Evolutionary conservation across 805 yeast species (phyloP).

Genomic region (Candida manassasensis): DNA sequence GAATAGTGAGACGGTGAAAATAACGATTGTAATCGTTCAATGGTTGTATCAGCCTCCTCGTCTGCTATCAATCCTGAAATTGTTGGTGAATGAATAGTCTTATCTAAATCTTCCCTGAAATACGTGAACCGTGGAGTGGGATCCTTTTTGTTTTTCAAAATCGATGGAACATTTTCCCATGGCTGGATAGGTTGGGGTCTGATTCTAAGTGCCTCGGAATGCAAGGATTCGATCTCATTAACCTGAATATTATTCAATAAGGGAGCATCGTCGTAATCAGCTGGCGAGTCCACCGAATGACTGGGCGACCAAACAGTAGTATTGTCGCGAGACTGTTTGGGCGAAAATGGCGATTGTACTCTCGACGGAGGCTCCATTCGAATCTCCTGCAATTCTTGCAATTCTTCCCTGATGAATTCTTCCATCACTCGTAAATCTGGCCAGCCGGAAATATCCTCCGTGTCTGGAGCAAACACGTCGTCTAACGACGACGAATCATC

Average conservation of each 20-base stretch:
- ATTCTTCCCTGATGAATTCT: conserved; percentile 73
- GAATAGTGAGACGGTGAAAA: conserved; percentile 23
- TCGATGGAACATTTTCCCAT: conserved; percentile 44
- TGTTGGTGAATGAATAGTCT: conserved; percentile 87
- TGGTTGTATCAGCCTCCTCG: conserved; percentile 6
- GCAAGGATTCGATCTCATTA: conserved; percentile 28
- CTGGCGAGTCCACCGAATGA: conserved; percentile 1
- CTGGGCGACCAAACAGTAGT: background rate
- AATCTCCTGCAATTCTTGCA: conserved; percentile 20
- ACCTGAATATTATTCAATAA: conserved; percentile 25
- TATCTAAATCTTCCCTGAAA: conserved; percentile 81
- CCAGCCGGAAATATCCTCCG: conserved; percentile 48
- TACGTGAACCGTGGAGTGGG: conserved; percentile 66
- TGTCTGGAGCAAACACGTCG: conserved; percentile 83
- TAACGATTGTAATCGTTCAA: conserved; percentile 16
- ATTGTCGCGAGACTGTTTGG: background rate
- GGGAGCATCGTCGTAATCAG: conserved; percentile 13
- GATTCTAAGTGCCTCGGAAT: conserved; percentile 49
- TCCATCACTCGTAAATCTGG: conserved; percentile 76
- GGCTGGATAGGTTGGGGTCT: conserved; percentile 76
- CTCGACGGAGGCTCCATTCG: background rate
- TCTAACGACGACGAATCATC: conserved; percentile 71
- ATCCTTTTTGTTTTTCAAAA: conserved; percentile 13
- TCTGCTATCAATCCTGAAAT: conserved; percentile 61
- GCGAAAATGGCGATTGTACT: conserved; percentile 4